A percentile compares a stretch with the other conserved stretches of the same genome.
These are phyloP conservation scores for Epichloe sp. DNA, from an alignment of 2,329 filamentous ascomycete genomes.

Conservation along the genomic window DNA sequence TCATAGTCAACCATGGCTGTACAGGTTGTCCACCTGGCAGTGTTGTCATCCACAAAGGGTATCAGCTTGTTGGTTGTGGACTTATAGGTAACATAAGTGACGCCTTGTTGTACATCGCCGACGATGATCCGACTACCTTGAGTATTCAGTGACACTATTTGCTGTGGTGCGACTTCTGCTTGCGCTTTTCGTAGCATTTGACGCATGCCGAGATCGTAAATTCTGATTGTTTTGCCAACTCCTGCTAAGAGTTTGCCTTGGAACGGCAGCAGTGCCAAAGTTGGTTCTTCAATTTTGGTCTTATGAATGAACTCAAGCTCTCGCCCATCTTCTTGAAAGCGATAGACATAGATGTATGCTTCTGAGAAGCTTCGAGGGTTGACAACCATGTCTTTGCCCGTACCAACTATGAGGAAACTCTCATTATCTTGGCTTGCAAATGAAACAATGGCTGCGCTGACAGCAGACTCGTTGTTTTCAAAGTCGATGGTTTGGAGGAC, in stretches of 20 bases:
- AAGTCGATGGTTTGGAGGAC: slow-evolving; percentile 71
- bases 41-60: slow-evolving; percentile 81
- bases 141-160: slow-evolving; percentile 81
- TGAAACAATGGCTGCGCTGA: slow-evolving; percentile 70
- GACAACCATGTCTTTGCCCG: slow-evolving; percentile 76
- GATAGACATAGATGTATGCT: slow-evolving; percentile 86
- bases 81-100: slow-evolving; percentile 91
- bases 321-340: slow-evolving; percentile 75
- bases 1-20: slow-evolving; percentile 96
- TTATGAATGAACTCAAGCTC: slow-evolving; percentile 93
- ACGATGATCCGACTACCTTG: slow-evolving; percentile 86
- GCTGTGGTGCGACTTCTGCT: slow-evolving; percentile 60
- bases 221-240: slow-evolving; percentile 64
- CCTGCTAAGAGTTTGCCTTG: slow-evolving; percentile 83
- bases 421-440: slow-evolving; percentile 86
- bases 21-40: slow-evolving; percentile 82
- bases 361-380: slow-evolving; percentile 62
- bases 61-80: slow-evolving; percentile 82
- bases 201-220: slow-evolving; percentile 89
- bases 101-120: slow-evolving; percentile 82
- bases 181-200: slow-evolving; percentile 88
- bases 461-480: slow-evolving; percentile 79
- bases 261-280: slow-evolving; percentile 82
- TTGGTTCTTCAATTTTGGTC: slow-evolving; percentile 80
- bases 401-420: slow-evolving; percentile 84